Evolutionary conservation across 768 basidiomycete genomes (phyloP).

Genomic region (Tulasnella sp.): DNA sequence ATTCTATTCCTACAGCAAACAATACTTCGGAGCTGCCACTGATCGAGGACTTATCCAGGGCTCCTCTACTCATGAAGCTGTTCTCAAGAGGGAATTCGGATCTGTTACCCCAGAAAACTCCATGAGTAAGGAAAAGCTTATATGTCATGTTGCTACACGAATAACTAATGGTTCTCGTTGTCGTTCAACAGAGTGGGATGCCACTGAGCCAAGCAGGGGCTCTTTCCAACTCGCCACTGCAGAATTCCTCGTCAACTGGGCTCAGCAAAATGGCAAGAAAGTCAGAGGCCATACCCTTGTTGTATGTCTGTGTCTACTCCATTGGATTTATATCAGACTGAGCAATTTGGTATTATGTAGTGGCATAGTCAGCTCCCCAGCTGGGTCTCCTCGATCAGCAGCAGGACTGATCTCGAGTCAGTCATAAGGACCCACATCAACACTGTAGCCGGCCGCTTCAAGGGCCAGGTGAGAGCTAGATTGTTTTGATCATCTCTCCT

Average conservation of each 20-base stretch:
- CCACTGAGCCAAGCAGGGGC: slow-evolving; percentile 11
- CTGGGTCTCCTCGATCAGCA: slow-evolving; percentile 15
- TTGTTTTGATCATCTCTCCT: too few species aligned
- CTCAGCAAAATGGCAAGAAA: slow-evolving; percentile 11
- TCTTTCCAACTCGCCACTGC: slow-evolving; percentile 14
- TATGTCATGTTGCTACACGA: background rate
- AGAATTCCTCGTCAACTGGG: slow-evolving; percentile 17
- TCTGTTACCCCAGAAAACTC: slow-evolving; percentile 18
- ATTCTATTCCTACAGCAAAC: background rate
- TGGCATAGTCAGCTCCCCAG: slow-evolving; percentile 16
- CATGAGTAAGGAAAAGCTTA: slow-evolving; percentile 5
- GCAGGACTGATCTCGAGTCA: slow-evolving; percentile 9
- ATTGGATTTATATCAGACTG: background rate
- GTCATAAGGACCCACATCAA: slow-evolving; percentile 18
- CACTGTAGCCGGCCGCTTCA: slow-evolving; percentile 15
- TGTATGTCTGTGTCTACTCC: background rate
- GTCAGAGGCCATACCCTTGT: slow-evolving; percentile 17
- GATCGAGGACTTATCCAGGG: slow-evolving; percentile 2
- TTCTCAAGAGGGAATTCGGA: slow-evolving; percentile 17
- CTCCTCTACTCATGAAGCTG: slow-evolving; percentile 3
- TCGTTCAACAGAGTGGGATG: background rate
- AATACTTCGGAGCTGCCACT: slow-evolving; percentile 6
- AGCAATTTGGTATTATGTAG: background rate
- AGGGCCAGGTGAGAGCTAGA: too few species aligned
- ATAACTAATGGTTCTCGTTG: background rate